A percentile compares a stretch with the other conserved stretches of the same genome.
phyloP scores from a whole-genome alignment of 306 rosid genomes.

The Senna siamea region DNA sequence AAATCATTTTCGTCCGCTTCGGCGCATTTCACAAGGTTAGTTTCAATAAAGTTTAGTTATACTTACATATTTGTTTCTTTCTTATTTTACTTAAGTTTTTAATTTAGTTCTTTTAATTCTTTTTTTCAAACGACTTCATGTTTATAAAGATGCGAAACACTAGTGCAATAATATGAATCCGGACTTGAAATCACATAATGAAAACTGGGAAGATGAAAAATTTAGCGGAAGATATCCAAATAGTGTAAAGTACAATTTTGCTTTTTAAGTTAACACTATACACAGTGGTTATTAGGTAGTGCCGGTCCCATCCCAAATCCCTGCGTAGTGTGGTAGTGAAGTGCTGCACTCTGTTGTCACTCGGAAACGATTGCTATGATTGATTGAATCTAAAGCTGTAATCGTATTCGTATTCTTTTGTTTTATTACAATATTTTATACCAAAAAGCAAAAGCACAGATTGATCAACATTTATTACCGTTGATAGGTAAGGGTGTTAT shows the following conservation, averaged over 20 bases:
- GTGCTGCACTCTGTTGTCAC: conserved; percentile 35
- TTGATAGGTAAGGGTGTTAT: too few relatives aligned
- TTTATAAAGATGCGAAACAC: conserved; percentile 12
- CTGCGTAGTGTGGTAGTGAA: too few relatives aligned
- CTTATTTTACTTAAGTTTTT: too few relatives aligned
- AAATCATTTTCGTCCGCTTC: too few relatives aligned
- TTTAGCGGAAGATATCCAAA: not conserved
- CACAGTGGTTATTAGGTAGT: not conserved
- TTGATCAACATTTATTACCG: too few relatives aligned
- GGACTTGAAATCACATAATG: conserved; percentile 19
- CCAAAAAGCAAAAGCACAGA: too few relatives aligned
- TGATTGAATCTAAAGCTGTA: not conserved
- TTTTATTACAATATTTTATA: too few relatives aligned
- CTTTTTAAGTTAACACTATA: not conserved
- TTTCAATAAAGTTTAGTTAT: too few relatives aligned
- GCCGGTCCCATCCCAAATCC: not conserved
- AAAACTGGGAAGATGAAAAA: not conserved
- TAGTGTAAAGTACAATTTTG: not conserved
- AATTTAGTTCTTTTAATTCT: too few relatives aligned
- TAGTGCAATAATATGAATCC: conserved; percentile 33
- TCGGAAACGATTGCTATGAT: conserved; percentile 9
- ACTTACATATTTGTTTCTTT: too few relatives aligned
- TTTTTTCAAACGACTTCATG: not conserved
- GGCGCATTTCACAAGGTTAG: too few relatives aligned
- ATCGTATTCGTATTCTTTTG: not conserved